Evolutionary conservation across 2,329 filamentous ascomycete genomes (phyloP).

Genomic region (Penicillium italicum): DNA sequence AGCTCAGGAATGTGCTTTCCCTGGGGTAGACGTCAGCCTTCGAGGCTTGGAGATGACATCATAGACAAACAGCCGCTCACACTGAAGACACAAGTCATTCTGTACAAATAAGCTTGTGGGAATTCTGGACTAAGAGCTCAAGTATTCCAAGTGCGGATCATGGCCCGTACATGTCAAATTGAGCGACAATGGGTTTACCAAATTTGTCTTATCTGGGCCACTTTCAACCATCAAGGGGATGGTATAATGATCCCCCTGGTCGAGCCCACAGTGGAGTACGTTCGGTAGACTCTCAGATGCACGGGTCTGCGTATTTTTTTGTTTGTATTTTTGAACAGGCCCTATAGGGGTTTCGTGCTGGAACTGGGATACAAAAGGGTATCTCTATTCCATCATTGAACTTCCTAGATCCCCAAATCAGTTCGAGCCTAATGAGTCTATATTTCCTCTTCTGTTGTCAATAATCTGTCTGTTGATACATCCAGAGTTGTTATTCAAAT

Average conservation of each 20-base stretch:
- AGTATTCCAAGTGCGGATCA: slow-evolving; percentile 6
- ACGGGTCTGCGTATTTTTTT: slow-evolving; percentile 13
- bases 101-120: background rate
- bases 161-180: slow-evolving; percentile 1
- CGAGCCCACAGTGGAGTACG: slow-evolving; percentile 24
- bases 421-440: background rate
- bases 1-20: background rate
- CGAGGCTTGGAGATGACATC: background rate
- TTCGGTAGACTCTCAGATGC: slow-evolving; percentile 16
- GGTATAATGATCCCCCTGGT: slow-evolving; percentile 9
- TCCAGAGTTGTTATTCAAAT: background rate
- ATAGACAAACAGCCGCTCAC: background rate
- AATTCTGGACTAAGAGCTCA: background rate
- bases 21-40: slow-evolving; percentile 1
- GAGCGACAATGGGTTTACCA: slow-evolving; percentile 14
- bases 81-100: background rate
- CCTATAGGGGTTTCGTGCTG: slow-evolving; percentile 12
- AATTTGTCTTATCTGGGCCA: slow-evolving; percentile 17
- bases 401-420: background rate
- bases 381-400: background rate
- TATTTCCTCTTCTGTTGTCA: slow-evolving; percentile 3
- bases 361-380: slow-evolving; percentile 19
- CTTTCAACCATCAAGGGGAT: slow-evolving; percentile 15
- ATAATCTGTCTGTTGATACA: slow-evolving; percentile 3
- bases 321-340: slow-evolving; percentile 10